A percentile compares a stretch with the other conserved stretches of the same genome.
These are phyloP conservation scores for Ophiostoma tasmaniense DNA, from an alignment of 2,329 filamentous ascomycete genomes.

Conservation along the genomic window DNA sequence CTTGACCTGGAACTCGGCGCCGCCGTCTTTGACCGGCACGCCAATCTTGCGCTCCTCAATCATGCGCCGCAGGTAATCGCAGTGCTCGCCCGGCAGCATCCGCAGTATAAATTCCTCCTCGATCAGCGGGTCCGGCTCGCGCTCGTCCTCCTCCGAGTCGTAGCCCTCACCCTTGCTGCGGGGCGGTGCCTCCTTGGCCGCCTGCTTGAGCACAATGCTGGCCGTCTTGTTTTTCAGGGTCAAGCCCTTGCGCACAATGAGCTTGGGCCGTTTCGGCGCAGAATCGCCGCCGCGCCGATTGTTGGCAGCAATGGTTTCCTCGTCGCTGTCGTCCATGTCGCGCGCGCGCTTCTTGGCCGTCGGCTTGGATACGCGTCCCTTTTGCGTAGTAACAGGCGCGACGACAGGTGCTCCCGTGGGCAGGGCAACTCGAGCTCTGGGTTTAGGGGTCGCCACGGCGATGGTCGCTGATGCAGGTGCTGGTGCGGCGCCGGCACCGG, in stretches of 20 bases:
- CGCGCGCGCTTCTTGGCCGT: slow-evolving; percentile 55
- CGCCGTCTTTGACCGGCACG: slow-evolving; percentile 50
- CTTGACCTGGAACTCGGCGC: slow-evolving; percentile 70
- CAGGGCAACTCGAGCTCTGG: background rate
- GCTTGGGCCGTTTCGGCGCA: slow-evolving; percentile 46
- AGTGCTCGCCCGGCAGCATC: slow-evolving; percentile 78
- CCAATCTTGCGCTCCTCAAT: slow-evolving; percentile 74
- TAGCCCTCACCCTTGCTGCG: slow-evolving; percentile 80
- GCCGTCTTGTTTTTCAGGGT: slow-evolving; percentile 26
- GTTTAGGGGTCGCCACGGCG: background rate
- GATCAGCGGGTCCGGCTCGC: slow-evolving; percentile 76
- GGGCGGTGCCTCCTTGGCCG: slow-evolving; percentile 48
- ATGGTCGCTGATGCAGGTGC: background rate
- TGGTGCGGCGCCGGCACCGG: background rate
- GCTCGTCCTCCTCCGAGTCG: slow-evolving; percentile 90
- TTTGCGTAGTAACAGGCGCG: slow-evolving; percentile 41
- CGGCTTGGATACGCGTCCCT: slow-evolving; percentile 51
- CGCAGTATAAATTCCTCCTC: slow-evolving; percentile 86
- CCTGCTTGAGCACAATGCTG: slow-evolving; percentile 35
- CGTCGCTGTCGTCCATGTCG: slow-evolving; percentile 45
- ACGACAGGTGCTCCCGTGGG: background rate
- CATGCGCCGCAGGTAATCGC: slow-evolving; percentile 69
- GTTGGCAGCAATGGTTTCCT: slow-evolving; percentile 22
- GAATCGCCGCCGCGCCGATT: background rate
- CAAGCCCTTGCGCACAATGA: slow-evolving; percentile 31